A percentile compares a stretch with the other conserved stretches of the same genome.
phyloP scores from a whole-genome alignment of 2,329 filamentous ascomycete genomes.

The Cladosporium phlei region DNA sequence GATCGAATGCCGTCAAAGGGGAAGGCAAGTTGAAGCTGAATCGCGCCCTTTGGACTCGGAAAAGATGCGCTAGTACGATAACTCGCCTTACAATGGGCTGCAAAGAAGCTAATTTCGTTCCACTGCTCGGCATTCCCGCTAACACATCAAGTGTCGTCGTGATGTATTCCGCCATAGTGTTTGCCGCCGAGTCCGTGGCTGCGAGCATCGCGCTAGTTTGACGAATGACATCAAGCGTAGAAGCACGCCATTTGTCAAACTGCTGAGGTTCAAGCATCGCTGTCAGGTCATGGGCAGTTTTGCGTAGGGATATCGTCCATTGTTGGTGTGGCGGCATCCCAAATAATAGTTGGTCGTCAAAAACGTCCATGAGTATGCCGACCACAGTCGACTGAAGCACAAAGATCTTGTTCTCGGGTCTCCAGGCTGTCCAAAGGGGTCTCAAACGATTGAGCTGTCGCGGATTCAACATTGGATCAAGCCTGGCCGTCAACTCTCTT shows the following conservation, averaged over 20 bases:
- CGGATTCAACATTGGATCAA: conserved; percentile 20
- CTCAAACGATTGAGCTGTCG: conserved; percentile 20
- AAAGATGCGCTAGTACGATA: conserved; percentile 28
- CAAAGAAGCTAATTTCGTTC: conserved; percentile 21
- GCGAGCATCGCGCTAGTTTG: conserved; percentile 39
- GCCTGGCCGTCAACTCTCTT: conserved; percentile 16
- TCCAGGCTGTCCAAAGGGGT: conserved; percentile 50
- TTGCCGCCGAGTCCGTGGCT: conserved; percentile 15
- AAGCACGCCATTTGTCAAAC: conserved; percentile 63
- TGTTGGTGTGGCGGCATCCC: conserved; percentile 52
- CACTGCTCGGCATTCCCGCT: conserved; percentile 22
- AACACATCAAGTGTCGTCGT: conserved; percentile 23
- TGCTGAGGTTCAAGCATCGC: conserved; percentile 37
- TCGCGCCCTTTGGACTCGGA: conserved; percentile 28
- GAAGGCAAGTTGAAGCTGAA: conserved; percentile 29
- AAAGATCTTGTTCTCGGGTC: conserved; percentile 53
- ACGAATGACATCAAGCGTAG: conserved; percentile 57
- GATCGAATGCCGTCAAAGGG: conserved; percentile 45
- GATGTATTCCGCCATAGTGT: conserved; percentile 25
- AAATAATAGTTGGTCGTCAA: conserved; percentile 56
- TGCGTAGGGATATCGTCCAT: conserved; percentile 23
- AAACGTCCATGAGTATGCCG: conserved; percentile 58
- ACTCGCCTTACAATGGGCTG: conserved; percentile 26
- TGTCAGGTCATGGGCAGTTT: conserved; percentile 21
- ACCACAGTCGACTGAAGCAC: conserved; percentile 60